These are phyloP conservation scores for Rhodotorula sp. DNA, from an alignment of 1,284 basidiomycete genomes.

Conservation along the genomic window DNA sequence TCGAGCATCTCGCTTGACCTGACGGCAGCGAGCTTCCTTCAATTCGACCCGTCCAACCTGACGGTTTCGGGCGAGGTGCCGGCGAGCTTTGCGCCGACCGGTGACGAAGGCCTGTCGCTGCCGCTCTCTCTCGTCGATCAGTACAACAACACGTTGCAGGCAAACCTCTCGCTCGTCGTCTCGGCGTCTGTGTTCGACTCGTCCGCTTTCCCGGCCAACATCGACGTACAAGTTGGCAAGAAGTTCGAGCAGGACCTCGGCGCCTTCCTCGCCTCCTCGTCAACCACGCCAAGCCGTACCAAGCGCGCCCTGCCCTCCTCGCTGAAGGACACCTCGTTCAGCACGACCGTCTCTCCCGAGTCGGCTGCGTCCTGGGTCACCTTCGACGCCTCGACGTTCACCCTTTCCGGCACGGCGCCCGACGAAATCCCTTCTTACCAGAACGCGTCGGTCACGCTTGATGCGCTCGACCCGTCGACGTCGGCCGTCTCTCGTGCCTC, in stretches of 20 bases:
- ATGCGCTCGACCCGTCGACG: constrained; percentile 10
- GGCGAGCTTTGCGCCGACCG: constrained; percentile 51
- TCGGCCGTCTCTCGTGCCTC: constrained; percentile 19
- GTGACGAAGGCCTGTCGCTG: constrained; percentile 53
- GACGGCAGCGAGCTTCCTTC: constrained; percentile 48
- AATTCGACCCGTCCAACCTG: constrained; percentile 58
- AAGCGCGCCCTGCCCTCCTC: constrained; percentile 5
- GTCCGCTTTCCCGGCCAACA: constrained; percentile 57
- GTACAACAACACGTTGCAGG: constrained; percentile 62
- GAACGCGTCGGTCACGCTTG: constrained; percentile 35
- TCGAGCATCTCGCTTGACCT: constrained; percentile 51
- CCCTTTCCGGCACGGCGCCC: constrained; percentile 39
- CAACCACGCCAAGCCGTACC: background rate
- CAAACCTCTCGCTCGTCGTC: constrained; percentile 64
- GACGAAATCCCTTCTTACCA: constrained; percentile 5
- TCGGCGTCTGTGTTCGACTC: constrained; percentile 67
- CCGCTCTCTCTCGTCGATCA: constrained; percentile 64
- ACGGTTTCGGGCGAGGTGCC: constrained; percentile 65
- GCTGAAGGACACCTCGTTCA: constrained; percentile 19
- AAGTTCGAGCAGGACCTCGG: constrained; percentile 38
- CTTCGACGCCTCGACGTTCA: constrained; percentile 26
- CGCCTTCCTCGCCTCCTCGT: constrained; percentile 29
- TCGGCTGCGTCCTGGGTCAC: constrained; percentile 35
- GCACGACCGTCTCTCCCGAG: constrained; percentile 30
- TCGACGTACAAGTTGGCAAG: constrained; percentile 57